Percentiles rank a stretch among this genome's conserved stretches.
Conservation (phyloP, 2,329 filamentous ascomycete species). For the Trichoderma brevicompactum region DNA sequence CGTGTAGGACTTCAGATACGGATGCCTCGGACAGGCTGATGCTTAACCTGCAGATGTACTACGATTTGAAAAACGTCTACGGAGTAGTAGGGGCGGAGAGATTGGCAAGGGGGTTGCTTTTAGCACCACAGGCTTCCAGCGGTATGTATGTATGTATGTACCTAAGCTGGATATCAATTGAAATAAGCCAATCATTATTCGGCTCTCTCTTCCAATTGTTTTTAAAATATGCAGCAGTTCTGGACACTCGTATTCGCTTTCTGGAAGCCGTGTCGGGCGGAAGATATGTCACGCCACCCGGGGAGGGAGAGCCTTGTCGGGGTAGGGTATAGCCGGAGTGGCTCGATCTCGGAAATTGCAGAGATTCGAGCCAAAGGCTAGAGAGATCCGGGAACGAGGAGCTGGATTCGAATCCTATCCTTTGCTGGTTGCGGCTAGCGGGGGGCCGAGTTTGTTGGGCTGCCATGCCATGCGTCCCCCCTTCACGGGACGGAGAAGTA, state of each 20-base stretch:
- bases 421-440: background rate
- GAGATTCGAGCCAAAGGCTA: background rate
- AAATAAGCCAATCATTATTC: too few relatives aligned
- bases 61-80: too few relatives aligned
- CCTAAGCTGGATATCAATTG: too few relatives aligned
- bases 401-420: too few relatives aligned
- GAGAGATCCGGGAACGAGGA: too few relatives aligned
- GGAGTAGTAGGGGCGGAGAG: too few relatives aligned
- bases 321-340: background rate
- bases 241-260: constrained; percentile 10
- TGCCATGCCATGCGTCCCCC: too few relatives aligned
- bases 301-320: background rate
- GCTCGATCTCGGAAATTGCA: constrained; percentile 16
- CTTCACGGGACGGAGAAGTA: too few relatives aligned
- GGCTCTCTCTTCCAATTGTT: too few relatives aligned
- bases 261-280: background rate
- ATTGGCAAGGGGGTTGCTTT: too few relatives aligned
- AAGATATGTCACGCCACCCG: constrained; percentile 8
- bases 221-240: background rate
- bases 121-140: too few relatives aligned
- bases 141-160: background rate
- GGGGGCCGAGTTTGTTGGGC: constrained; percentile 5
- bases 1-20: background rate
- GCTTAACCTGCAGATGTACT: background rate
- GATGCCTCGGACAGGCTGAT: background rate